Evolutionary conservation across 1,284 basidiomycete genomes (phyloP), one percentile per base, ranked within the genome.

Genomic region (Anthracocystis panici-leucophaei): DNA sequence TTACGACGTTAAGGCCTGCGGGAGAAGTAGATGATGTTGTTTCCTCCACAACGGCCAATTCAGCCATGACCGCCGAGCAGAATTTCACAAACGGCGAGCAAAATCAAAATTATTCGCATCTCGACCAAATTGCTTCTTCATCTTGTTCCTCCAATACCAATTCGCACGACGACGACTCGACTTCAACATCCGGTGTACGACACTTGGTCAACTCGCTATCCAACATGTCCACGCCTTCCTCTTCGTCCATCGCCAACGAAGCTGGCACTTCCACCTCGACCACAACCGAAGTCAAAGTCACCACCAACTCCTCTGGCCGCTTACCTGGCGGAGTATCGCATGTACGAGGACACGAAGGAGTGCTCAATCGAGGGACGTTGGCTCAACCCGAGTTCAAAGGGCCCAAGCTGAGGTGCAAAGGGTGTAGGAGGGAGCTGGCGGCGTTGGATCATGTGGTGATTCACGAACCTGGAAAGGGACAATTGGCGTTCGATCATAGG

Each of bases 351-450:
- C 68, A 80, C 51, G 69, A 80, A 54, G 65, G 65, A 9, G 35
- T 54, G 10, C 40, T 44, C 23, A 79, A 79, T 41, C 46, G 61
- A 3, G 72, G 70, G 1, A 18, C 41, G 14, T 49, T 81, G n/a
- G 53, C 72, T 5, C 69, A 65, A 20, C 75, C 80, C 0, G 52
- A 31, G 31, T 75, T 74, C 20, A 42, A 42, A 4, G 68, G 67
- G 3, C 70, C 75, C 1, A 76, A 79, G 25, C 51, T 82, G 49
- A 66, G 82, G 10, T 85, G 83, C 56, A 78, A 77, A 35, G 71
- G 75, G n/a, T 85, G 83, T 42, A 71, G 82, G 25, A 60, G 78
- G 12, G 82, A 79, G 49, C 57, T 85, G 46, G 82, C 81, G 8
- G 66, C 73, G 21, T 44, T 69, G 6, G 78, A 82, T 52, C 80